Conservation (phyloP, 805 yeast genomes). For the Cyberlindnera veronae region DNA sequence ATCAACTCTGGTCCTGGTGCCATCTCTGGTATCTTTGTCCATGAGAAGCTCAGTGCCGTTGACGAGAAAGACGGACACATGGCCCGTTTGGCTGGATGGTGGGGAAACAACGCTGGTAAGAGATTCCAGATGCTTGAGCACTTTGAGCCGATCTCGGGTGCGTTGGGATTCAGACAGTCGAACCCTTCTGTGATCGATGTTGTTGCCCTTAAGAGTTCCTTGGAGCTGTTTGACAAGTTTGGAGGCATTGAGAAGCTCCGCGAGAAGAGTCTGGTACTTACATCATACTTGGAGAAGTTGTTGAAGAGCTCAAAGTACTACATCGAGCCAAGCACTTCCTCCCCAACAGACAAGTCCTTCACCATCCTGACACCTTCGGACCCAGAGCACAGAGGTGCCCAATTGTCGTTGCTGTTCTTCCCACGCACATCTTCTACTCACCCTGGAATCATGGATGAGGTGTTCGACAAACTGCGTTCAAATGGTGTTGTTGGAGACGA, state of each 20-base stretch:
- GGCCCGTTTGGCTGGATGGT: slow-evolving; percentile 93
- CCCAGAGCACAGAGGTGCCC: slow-evolving; percentile 67
- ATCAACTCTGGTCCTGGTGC: slow-evolving; percentile 93
- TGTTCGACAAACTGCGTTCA: slow-evolving; percentile 45
- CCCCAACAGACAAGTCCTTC: slow-evolving; percentile 35
- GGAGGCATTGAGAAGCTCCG: slow-evolving; percentile 62
- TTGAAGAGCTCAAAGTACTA: slow-evolving; percentile 48
- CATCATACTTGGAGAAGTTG: slow-evolving; percentile 49
- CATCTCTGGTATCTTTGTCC: slow-evolving; percentile 81
- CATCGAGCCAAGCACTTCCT: slow-evolving; percentile 16
- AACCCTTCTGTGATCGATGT: slow-evolving; percentile 88
- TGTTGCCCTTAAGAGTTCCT: slow-evolving; percentile 64
- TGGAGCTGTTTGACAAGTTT: slow-evolving; percentile 53
- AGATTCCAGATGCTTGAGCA: slow-evolving; percentile 77
- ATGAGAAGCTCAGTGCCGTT: slow-evolving; percentile 43
- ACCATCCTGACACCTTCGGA: slow-evolving; percentile 70
- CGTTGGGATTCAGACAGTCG: slow-evolving; percentile 84
- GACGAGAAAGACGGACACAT: slow-evolving; percentile 31
- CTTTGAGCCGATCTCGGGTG: slow-evolving; percentile 81
- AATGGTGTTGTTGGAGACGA: slow-evolving; percentile 81
- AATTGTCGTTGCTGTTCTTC: slow-evolving; percentile 68
- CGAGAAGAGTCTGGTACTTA: slow-evolving; percentile 52
- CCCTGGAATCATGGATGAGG: slow-evolving; percentile 57
- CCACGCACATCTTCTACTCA: slow-evolving; percentile 37
- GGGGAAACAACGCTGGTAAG: slow-evolving; percentile 77